These are phyloP conservation scores for Theileria annulata DNA, from an alignment of 169 alveolate genomes.

Conservation along the genomic window DNA sequence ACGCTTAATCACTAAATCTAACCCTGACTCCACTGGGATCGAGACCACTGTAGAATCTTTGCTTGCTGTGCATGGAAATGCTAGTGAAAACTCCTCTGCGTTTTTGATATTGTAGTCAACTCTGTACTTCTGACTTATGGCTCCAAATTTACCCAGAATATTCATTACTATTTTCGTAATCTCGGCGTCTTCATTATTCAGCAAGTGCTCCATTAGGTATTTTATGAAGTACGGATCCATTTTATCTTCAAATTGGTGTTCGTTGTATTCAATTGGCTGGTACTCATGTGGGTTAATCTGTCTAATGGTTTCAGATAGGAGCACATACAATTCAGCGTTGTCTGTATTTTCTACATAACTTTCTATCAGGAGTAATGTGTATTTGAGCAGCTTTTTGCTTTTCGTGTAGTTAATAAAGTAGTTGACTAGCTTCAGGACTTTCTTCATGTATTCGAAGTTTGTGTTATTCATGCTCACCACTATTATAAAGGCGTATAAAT, in stretches of 20 bases:
- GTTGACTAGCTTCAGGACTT: slow-evolving; percentile 11
- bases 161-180: not conserved
- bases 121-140: slow-evolving; percentile 14
- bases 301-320: slow-evolving; percentile 12
- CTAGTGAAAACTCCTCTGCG: slow-evolving; percentile 7
- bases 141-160: not conserved
- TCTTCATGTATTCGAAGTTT: not conserved
- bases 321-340: slow-evolving; percentile 3
- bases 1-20: not conserved
- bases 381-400: not conserved
- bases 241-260: slow-evolving; percentile 19
- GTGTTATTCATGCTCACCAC: slow-evolving; percentile 13
- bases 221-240: slow-evolving; percentile 29
- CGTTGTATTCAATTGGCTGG: slow-evolving; percentile 17
- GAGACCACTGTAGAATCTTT: slow-evolving; percentile 5
- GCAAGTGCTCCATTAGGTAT: slow-evolving; percentile 4
- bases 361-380: slow-evolving; percentile 12
- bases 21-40: slow-evolving; percentile 9
- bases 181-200: not conserved
- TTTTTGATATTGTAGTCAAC: slow-evolving; percentile 7
- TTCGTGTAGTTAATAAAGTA: not conserved
- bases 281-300: slow-evolving; percentile 27
- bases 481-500: not conserved
- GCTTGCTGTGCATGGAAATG: not conserved
- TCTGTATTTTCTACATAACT: slow-evolving; percentile 22